Evolutionary conservation across 2,329 filamentous ascomycete genomes (phyloP).

Genomic region (Verticillium zaregamsianum): DNA sequence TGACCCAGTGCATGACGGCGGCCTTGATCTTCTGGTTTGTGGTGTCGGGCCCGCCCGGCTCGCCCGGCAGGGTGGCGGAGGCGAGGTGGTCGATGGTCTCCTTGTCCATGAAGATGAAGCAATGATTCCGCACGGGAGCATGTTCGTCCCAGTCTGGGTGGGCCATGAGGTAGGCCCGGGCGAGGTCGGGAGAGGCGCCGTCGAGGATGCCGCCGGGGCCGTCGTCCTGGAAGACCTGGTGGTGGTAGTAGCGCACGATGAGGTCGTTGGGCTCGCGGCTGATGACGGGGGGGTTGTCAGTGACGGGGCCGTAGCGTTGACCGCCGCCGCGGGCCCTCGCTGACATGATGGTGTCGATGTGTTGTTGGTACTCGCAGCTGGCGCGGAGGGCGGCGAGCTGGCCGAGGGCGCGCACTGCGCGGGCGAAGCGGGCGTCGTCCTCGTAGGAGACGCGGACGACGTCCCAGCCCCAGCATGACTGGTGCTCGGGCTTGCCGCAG

Average conservation of each 20-base stretch:
- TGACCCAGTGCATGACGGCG: background rate
- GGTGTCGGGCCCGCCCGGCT: background rate
- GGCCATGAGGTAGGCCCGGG: background rate
- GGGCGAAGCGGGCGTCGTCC: slow-evolving; percentile 4
- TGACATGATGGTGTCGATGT: too few relatives aligned
- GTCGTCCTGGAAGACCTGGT: background rate
- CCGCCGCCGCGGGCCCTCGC: too few relatives aligned
- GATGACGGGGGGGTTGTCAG: too few relatives aligned
- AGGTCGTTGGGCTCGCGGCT: background rate
- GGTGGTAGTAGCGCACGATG: background rate
- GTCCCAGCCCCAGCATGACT: slow-evolving; percentile 5
- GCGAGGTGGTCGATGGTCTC: background rate
- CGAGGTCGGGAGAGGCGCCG: background rate
- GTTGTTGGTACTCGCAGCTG: too few relatives aligned
- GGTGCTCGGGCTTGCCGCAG: background rate
- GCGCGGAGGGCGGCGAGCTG: background rate
- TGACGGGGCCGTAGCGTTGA: too few relatives aligned
- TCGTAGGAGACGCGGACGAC: slow-evolving; percentile 7
- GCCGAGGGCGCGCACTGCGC: slow-evolving; percentile 3
- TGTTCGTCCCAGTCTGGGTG: background rate
- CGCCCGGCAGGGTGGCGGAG: background rate
- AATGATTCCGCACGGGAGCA: background rate
- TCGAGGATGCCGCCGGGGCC: background rate
- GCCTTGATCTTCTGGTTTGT: background rate
- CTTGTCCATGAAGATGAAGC: background rate